A percentile compares a stretch with the other conserved stretches of the same genome.
phyloP scores from a whole-genome alignment of 2,329 filamentous ascomycete genomes.

The Aspergillaceae sp. region DNA sequence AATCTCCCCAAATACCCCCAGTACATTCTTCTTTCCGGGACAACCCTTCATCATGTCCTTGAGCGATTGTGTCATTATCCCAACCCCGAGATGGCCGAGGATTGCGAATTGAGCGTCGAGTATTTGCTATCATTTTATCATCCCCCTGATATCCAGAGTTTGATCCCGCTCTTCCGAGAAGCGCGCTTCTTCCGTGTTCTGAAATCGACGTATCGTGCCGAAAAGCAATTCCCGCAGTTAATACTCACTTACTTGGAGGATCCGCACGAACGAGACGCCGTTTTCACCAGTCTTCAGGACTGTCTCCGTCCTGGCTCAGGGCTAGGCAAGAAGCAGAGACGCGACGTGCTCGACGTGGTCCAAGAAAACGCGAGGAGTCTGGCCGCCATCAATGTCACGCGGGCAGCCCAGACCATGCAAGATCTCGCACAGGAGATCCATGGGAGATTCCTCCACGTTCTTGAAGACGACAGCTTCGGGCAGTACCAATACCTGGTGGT shows the following conservation, averaged over 20 bases:
- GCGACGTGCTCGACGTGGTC: conserved; percentile 62
- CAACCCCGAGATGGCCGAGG: conserved; percentile 69
- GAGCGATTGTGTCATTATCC: conserved; percentile 78
- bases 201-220: conserved; percentile 74
- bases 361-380: conserved; percentile 57
- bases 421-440: conserved; percentile 57
- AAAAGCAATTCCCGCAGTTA: conserved; percentile 70
- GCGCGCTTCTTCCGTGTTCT: conserved; percentile 85
- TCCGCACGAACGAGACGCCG: conserved; percentile 59
- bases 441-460: conserved; percentile 53
- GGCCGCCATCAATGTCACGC: conserved; percentile 56
- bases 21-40: conserved; percentile 83
- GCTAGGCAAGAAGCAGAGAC: conserved; percentile 60
- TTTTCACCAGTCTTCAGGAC: conserved; percentile 72
- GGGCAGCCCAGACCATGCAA: conserved; percentile 58
- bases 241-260: conserved; percentile 81
- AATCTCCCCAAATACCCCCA: conserved; percentile 96
- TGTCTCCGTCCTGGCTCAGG: conserved; percentile 59
- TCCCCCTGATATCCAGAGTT: conserved; percentile 65
- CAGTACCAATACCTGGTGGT: conserved; percentile 71
- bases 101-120: conserved; percentile 94
- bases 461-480: conserved; percentile 52
- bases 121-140: conserved; percentile 91
- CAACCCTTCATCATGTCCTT: conserved; percentile 71
- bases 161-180: conserved; percentile 69